Evolutionary conservation across 1,284 basidiomycete genomes (phyloP), one percentile per base, ranked within the genome.

Genomic region (Athelia sp.): DNA sequence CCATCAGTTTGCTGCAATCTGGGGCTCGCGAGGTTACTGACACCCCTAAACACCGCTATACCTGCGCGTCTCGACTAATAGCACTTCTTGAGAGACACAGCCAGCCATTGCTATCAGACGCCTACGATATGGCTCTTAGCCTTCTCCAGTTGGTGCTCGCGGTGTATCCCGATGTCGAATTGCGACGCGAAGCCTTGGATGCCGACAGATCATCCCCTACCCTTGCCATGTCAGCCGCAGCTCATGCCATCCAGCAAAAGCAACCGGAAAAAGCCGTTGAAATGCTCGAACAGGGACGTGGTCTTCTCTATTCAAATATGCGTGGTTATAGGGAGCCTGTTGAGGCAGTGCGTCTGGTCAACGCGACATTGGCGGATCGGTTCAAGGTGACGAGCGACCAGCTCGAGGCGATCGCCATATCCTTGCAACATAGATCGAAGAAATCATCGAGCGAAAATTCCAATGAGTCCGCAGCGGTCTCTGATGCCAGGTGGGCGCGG

Each of bases 231-330:
- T 70, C 72, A 48, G 67, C 68, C 15, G 69, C 68, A 3, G 56
- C 64, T 13, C 65, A 59, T 51, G 59, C 64, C 2, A 68, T 74
- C 19, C 63, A 63, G 1, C 19, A 57, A 13, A 54, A 56, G 8
- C 61, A 70, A 46, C 66, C 69, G 47, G 52, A 61, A 8, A 48
- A 55, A 15, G 66, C 67, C 3, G 55, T 79, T 9, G 66, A 66
- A 35, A 46, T 66, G 18, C 52, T 70, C 1, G 68, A 70, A 49
- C 57, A 60, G 45, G 66, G 67, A 3, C 51, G 66, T 18, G 52
- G 60, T 1, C 36, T 68, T 6, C 52, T 69, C 2, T 69, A 65
- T 66, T 57, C 63, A 1, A 49, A 54, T 44, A 46, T 63, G 48
- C 49, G 52, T 1, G 55, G 54, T 2, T 59, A 61, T 26, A 55